Evolutionary conservation across 1,284 basidiomycete genomes (phyloP), one percentile per base, ranked within the genome.

Genomic region (Apiotrichum siamense): DNA sequence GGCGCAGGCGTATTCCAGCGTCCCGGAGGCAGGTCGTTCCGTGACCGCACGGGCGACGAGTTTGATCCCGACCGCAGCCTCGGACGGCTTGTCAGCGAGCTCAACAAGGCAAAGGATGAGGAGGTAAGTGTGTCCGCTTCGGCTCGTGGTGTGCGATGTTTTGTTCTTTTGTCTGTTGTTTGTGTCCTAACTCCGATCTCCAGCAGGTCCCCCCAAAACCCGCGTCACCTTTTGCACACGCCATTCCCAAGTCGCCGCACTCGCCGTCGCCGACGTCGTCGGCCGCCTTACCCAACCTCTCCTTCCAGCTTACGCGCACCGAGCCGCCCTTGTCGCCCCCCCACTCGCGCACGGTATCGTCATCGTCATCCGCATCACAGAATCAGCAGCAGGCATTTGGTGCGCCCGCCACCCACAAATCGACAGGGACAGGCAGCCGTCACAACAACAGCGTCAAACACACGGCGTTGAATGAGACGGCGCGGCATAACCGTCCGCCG

Each of bases 41-140:
- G 42, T 24, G 66, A 85, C 25, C 36, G 42, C 33, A 86, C 83
- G 63, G 85, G 82, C 24, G 84, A 83, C 37, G 88, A 92, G 66
- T 92, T 87, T 60, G 88, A 92, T 66, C 88, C 88, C 2, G 88
- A 92, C 44, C 77, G 89, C 37, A 86, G 85, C 15, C 69, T 92
- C 23, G 81, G 86, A 53, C 81, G 82, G 36, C 61, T 75, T 17
- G 65, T 73, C 9, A 66, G 67, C 35, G 67, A 74, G 45, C 52
- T 73, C 11, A 67, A 68, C 17, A 67, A 59, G 57, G 65, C 62
- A 21, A 69, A 67, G 64, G 62, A 58, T n/a, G 56, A 57, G 18
- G 62, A 62, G 36, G 66, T 66, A 44, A 60, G 63, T 62, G 15
- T 13, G 6, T 17, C 7, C 21, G 13, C 7, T 7, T 26, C 6